Evolutionary conservation across 129 eudicot genomes (phyloP).

Genomic region (Silybum marianum): DNA sequence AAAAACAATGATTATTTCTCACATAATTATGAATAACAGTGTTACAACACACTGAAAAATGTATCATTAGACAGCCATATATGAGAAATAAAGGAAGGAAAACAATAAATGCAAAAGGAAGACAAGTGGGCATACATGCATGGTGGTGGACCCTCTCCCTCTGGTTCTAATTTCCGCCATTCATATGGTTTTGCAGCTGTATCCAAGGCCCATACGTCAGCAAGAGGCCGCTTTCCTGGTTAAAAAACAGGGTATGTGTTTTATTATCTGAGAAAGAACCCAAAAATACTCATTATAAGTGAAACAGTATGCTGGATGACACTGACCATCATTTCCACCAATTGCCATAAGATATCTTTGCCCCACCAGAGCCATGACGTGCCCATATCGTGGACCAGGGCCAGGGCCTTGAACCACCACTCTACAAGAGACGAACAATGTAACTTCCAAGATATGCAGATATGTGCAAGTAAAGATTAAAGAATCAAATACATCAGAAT

Average conservation of each 20-base stretch:
- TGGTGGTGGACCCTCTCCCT: constrained; percentile 97
- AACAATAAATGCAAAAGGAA: neutral
- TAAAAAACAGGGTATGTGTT: constrained; percentile 43
- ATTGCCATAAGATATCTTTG: constrained; percentile 99
- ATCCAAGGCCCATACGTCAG: constrained; percentile 99
- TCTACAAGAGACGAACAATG: constrained; percentile 41
- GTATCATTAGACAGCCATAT: neutral
- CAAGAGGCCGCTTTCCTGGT: constrained; percentile 94
- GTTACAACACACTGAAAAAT: neutral
- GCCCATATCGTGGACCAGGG: constrained; percentile 93
- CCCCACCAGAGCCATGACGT: constrained; percentile 99
- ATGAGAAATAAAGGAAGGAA: constrained; percentile 2
- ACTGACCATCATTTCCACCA: constrained; percentile 99
- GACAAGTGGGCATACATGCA: constrained; percentile 58
- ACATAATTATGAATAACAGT: neutral
- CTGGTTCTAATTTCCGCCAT: constrained; percentile 87
- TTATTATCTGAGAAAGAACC: constrained; percentile 33
- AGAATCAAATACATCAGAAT: constrained; percentile 1
- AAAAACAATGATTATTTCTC: neutral
- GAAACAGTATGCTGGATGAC: constrained; percentile 38
- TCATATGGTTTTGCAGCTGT: constrained; percentile 99
- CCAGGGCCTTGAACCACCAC: constrained; percentile 93
- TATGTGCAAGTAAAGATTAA: neutral
- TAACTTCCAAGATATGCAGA: constrained; percentile 20
- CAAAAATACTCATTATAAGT: constrained; percentile 33